Percentiles rank a stretch among this genome's conserved stretches.
Evolutionary conservation across 352 stramenopile species (phyloP).

Genomic region (Phytophthora hybrid): DNA sequence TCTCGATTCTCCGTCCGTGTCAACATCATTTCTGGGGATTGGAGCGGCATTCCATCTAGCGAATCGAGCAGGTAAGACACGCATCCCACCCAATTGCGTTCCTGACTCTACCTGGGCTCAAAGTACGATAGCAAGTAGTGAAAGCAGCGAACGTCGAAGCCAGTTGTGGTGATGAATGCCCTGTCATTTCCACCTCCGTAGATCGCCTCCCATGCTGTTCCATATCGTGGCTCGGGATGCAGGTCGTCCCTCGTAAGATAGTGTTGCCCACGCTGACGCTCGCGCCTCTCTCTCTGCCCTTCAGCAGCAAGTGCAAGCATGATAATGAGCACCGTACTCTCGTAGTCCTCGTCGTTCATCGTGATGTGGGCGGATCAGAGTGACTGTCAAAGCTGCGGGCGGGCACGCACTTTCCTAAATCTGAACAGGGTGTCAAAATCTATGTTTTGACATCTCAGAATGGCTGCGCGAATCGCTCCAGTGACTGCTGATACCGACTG

Average conservation of each 20-base stretch:
- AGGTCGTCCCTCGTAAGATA: neutral
- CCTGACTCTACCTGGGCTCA: neutral
- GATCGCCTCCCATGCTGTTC: neutral
- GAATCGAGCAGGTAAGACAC: neutral
- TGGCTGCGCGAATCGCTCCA: too few species aligned
- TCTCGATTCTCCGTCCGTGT: neutral
- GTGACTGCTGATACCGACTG: too few species aligned
- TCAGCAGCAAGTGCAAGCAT: too few species aligned
- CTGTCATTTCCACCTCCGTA: neutral
- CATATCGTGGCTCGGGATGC: neutral
- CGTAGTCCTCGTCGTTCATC: too few species aligned
- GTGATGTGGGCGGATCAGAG: too few species aligned
- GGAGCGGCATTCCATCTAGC: neutral
- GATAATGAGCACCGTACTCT: too few species aligned
- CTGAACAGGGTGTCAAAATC: too few species aligned
- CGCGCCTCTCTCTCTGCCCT: too few species aligned
- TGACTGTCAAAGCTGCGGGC: too few species aligned
- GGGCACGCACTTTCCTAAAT: too few species aligned
- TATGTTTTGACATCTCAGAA: too few species aligned
- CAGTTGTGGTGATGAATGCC: neutral
- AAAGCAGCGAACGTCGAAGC: neutral
- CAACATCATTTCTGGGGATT: constrained; percentile 6
- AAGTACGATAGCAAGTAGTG: neutral
- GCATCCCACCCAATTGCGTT: neutral
- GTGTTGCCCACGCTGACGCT: neutral